Base-by-base conservation (phyloP, 2,329 filamentous ascomycete species). In the Neonectria ditissima region DNA sequence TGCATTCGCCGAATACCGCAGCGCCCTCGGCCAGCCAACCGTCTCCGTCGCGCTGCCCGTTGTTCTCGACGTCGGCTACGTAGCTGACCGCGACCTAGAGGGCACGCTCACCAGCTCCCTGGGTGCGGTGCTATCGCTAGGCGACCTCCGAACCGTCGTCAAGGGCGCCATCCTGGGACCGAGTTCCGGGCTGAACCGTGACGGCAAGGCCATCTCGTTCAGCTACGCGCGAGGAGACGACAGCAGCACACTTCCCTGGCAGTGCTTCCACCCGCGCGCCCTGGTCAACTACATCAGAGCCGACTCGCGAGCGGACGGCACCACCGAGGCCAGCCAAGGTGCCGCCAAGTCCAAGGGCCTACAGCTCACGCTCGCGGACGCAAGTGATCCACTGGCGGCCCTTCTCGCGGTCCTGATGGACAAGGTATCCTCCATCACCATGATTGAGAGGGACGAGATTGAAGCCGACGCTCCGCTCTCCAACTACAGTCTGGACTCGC, bases 1-100 rank as follows among this genome's bases (percentile, higher is more conserved):
- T 44, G 72, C 75, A 5, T 75, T 82, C 34, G 76, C 74, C 13
- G 72, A 74, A 9, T 78, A 78, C 55, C 75, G 81, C 34, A 58
- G 24, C 24, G 24, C 24, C 24, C 24, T 26, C 24, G 24, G 45
- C 14, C 45, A 51, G 22, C 30, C 30, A n/a, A 48, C 55, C 10
- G 45, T 48, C n/a, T 58, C 55, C 20, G 41, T 58, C n/a, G 47
- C 44, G 5, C 22, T 58, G 28, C 55, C 55, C 7, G 28, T 48
- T 9, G 55, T 58, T 11, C 44, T 51, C n/a, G 55, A 48, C 28
- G 55, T 58, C 11, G 55, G 55, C 45, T 58, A 58, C 32, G 55
- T 48, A 22, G 55, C 47, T 16, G 55, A 58, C n/a, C 44, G 37
- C 16, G 37, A 51, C 30, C 30, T 41, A 16, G 55, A 58, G n/a